Percentiles rank a stretch among this genome's conserved stretches.
These are phyloP conservation scores for Benincasa hispida DNA, from an alignment of 306 rosid genomes.

Conservation along the genomic window DNA sequence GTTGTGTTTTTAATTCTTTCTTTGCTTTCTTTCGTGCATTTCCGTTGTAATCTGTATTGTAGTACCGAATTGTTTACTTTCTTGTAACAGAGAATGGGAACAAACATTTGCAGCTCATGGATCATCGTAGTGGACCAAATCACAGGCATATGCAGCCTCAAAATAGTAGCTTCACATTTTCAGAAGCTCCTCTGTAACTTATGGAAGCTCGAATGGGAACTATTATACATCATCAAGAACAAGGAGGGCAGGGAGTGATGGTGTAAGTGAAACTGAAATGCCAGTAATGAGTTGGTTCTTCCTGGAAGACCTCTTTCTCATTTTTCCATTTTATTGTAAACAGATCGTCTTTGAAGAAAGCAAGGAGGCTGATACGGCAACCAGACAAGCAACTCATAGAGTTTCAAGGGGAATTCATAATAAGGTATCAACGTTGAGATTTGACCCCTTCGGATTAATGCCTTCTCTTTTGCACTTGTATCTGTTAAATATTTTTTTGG, in stretches of 20 bases:
- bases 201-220: constrained; percentile 56
- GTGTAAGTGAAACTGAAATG: constrained; percentile 34
- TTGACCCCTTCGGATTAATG: neutral
- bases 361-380: constrained; percentile 74
- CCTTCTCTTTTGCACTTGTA: neutral
- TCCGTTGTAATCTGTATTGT: neutral
- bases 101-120: constrained; percentile 25
- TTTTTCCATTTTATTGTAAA: constrained; percentile 9
- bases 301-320: constrained; percentile 2
- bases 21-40: neutral
- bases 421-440: constrained; percentile 31
- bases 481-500: too few species aligned
- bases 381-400: constrained; percentile 49
- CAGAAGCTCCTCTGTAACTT: constrained; percentile 71
- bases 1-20: too few species aligned
- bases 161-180: constrained; percentile 51
- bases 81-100: constrained; percentile 41
- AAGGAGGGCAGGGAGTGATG: constrained; percentile 75
- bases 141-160: constrained; percentile 30
- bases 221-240: constrained; percentile 54
- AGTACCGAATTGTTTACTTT: neutral
- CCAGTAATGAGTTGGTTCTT: neutral
- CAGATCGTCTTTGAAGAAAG: constrained; percentile 68
- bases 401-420: constrained; percentile 54
- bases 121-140: constrained; percentile 13